phyloP scores from a whole-genome alignment of 2,329 filamentous ascomycete genomes.

The Ophiobolus disseminans region DNA sequence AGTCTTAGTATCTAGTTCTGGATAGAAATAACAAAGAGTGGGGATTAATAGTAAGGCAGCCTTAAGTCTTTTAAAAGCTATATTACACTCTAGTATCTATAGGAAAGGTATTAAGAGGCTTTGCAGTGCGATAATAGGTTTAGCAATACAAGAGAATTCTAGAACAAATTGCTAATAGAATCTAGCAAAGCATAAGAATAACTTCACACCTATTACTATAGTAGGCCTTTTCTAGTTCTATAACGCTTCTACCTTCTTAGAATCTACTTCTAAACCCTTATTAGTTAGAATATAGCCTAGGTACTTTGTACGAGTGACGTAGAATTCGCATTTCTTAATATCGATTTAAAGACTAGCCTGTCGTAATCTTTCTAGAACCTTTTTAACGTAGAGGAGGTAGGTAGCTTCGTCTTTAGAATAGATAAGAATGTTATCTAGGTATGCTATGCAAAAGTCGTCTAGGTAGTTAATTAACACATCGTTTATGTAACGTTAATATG shows the following conservation, averaged over 20 bases:
- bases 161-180: conserved; percentile 7
- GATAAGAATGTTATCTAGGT: conserved; percentile 25
- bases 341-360: conserved; percentile 5
- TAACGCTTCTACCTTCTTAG: conserved; percentile 6
- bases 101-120: neutral
- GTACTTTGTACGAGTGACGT: conserved; percentile 6
- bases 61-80: neutral
- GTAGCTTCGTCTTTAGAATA: conserved; percentile 5
- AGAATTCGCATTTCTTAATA: conserved; percentile 15
- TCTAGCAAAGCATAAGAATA: conserved; percentile 7
- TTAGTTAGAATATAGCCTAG: conserved; percentile 15
- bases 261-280: conserved; percentile 7
- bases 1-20: neutral
- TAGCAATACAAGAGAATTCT: conserved; percentile 4
- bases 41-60: neutral
- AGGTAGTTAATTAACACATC: conserved; percentile 10
- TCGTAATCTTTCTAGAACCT: conserved; percentile 5
- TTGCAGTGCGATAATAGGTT: neutral
- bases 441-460: conserved; percentile 18
- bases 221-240: conserved; percentile 1
- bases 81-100: neutral
- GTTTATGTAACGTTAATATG: conserved; percentile 23
- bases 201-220: conserved; percentile 3
- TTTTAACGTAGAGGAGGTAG: conserved; percentile 10
- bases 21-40: conserved; percentile 2